Evolutionary conservation across 371 early-diverging fungal species (phyloP), one percentile per base, ranked within the genome.

Genomic region (Mortierella sp.): DNA sequence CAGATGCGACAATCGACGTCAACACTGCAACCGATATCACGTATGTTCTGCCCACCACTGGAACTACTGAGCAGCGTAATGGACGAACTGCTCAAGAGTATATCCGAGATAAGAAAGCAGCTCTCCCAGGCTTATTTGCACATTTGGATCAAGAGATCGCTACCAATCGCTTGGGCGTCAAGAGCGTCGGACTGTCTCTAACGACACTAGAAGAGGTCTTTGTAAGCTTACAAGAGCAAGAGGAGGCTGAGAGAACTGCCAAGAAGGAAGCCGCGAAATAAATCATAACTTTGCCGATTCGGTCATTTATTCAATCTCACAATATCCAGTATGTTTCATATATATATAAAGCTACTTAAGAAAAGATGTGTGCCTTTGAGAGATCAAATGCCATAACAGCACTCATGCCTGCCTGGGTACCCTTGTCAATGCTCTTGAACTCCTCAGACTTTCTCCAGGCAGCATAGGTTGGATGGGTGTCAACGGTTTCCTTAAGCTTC

Each of bases 171-270:
- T 47, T 84, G 45, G 83, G 84, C 6, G 75, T 83, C 45, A 64
- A 58, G 43, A 78, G 87, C 74, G 75, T 80, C 66, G 84, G 87
- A 77, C 68, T 89, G 58, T 73, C 85, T 60, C 39, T 92, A 75
- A 90, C 93, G 20, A 90, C 92, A 0, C 72, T 92, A 35, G 90
- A 91, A 72, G 90, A 89, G 69, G 87, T 89, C 51, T 89, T 88
- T 70, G 68, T 88, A 32, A 77, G 72, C 58, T 70, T 90, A 3
- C 77, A 86, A 24, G 80, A 83, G 49, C 68, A 84, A 30, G 76
- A 74, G 22, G 75, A 77, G 47, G 69, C 73, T 0, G 72, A 72
- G 22, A 52, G 54, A 39, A 8, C 59, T 16, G 74, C 70, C n/a
- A 71, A 62, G 60, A 62, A 75, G 47, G 75, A 68, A 43, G 62